Evolutionary conservation across 257 asterid species (phyloP).

Genomic region (Nicotiana undulata): DNA sequence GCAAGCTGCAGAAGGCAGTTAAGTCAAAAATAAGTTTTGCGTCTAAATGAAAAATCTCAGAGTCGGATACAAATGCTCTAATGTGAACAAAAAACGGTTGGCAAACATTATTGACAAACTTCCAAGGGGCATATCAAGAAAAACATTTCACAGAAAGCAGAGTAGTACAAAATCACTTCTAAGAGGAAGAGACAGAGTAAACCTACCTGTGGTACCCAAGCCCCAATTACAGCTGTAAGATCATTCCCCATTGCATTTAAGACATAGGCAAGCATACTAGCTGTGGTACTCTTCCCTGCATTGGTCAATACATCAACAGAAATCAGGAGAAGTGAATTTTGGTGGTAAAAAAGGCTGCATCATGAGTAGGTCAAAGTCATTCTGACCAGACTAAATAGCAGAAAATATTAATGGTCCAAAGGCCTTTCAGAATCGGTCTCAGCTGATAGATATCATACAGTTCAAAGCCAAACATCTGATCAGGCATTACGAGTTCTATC

Average conservation of each 20-base stretch:
- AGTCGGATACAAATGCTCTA: neutral
- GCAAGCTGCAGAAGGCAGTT: constrained; percentile 21
- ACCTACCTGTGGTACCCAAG: constrained; percentile 33
- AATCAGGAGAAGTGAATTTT: neutral
- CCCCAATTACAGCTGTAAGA: constrained; percentile 37
- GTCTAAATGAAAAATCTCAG: neutral
- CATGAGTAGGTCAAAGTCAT: neutral
- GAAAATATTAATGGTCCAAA: neutral
- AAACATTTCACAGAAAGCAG: neutral
- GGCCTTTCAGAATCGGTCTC: neutral
- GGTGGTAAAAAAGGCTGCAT: neutral
- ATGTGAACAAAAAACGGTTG: neutral
- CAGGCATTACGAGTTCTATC: neutral
- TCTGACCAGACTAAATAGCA: neutral
- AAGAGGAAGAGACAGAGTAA: neutral
- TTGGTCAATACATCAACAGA: neutral
- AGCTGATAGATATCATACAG: neutral
- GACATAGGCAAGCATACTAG: constrained; percentile 35
- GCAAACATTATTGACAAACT: neutral
- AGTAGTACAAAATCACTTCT: neutral
- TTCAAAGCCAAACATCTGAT: neutral
- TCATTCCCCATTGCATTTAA: constrained; percentile 33
- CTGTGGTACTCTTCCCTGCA: constrained; percentile 34
- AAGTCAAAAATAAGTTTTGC: neutral
- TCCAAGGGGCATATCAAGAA: neutral